These are phyloP conservation scores for Hemileccinum impolitum DNA, from an alignment of 768 basidiomycete genomes.

Conservation along the genomic window DNA sequence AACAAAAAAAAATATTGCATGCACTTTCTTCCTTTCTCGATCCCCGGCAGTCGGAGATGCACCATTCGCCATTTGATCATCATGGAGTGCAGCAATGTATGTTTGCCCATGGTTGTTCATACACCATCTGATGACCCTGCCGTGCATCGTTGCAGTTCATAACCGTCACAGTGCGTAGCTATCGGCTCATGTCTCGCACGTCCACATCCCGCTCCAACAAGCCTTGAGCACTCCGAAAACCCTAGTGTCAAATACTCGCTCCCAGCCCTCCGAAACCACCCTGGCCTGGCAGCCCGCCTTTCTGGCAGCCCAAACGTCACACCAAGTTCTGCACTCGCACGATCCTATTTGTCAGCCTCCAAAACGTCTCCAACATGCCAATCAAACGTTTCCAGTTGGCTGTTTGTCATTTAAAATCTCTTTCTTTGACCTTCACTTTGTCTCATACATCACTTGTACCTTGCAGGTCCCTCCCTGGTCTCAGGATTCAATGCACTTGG, in stretches of 20 bases:
- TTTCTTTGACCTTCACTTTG: constrained; percentile 6
- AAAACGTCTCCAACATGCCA: constrained; percentile 13
- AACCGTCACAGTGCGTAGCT: not conserved
- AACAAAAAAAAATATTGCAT: constrained; percentile 2
- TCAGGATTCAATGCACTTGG: constrained; percentile 1
- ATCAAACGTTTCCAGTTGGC: constrained; percentile 22
- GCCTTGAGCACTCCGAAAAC: not conserved
- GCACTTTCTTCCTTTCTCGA: not conserved
- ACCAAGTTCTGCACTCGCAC: not conserved
- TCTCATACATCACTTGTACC: constrained; percentile 4
- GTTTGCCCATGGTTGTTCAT: not conserved
- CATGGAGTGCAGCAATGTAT: not conserved
- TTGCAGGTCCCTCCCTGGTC: constrained; percentile 2
- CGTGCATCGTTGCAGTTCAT: constrained; percentile 13
- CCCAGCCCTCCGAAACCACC: not conserved
- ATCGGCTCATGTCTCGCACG: not conserved
- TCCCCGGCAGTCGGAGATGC: not conserved
- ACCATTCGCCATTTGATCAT: not conserved
- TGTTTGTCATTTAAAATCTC: constrained; percentile 13
- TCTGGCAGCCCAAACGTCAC: not conserved
- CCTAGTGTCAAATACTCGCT: not conserved
- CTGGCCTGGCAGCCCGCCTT: not conserved
- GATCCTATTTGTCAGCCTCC: not conserved
- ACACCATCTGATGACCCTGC: not conserved
- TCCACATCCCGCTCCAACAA: not conserved